Conservation (phyloP, 78 protist genomes). For the Dictyostelium brefeldianum region DNA sequence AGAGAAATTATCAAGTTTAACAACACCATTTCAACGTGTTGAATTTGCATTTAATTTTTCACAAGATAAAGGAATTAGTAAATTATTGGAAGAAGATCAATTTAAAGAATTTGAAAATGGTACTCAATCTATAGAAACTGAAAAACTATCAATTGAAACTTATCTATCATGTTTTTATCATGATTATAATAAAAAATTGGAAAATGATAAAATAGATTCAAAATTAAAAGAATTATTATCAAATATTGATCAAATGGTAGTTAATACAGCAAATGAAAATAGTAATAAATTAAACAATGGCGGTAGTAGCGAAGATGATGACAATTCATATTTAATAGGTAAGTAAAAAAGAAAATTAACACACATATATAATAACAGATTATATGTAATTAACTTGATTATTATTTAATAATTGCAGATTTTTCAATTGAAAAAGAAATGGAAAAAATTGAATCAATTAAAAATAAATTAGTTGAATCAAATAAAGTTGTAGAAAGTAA, state of each 20-base stretch:
- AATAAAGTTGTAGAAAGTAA: constrained; percentile 46
- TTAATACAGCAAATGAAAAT: not conserved
- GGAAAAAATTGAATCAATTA: constrained; percentile 45
- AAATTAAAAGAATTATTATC: constrained; percentile 40
- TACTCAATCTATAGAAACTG: not conserved
- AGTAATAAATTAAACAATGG: not conserved
- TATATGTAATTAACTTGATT: not conserved
- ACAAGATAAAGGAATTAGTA: constrained; percentile 61
- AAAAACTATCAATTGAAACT: constrained; percentile 61
- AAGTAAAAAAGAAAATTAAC: not conserved
- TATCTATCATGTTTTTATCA: constrained; percentile 70
- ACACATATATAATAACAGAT: not conserved
- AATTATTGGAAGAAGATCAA: constrained; percentile 11
- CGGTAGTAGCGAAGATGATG: not conserved
- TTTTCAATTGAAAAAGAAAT: constrained; percentile 75
- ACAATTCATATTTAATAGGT: not conserved
- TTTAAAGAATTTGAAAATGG: not conserved
- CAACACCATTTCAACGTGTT: not conserved
- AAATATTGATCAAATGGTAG: constrained; percentile 49
- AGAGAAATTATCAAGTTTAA: not conserved
- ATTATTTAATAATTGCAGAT: not conserved
- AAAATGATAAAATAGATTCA: constrained; percentile 41
- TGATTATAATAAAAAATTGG: constrained; percentile 30
- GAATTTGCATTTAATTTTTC: constrained; percentile 20
- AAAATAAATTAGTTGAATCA: constrained; percentile 38